phyloP scores from a whole-genome alignment of 2,329 filamentous ascomycete species.

The Botryotinia calthae region DNA sequence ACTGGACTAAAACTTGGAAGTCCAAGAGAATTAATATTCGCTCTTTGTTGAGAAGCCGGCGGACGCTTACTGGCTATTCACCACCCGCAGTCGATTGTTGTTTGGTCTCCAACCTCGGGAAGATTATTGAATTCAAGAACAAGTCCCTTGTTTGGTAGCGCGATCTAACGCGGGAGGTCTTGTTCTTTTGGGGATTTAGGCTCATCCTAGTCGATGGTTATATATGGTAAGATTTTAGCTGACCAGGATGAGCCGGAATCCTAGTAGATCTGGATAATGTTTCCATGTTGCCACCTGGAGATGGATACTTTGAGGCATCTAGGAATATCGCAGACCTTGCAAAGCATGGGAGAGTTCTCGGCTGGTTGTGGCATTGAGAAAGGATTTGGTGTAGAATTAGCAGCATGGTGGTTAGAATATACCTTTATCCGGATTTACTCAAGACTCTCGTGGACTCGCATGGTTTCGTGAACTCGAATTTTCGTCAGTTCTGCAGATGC shows the following conservation, averaged over 20 bases:
- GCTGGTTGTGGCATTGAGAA: neutral
- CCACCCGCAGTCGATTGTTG: slow-evolving; percentile 33
- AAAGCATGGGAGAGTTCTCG: rapidly evolving
- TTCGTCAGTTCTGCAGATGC: neutral
- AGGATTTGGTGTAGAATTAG: neutral
- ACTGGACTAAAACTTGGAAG: neutral
- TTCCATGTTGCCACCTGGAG: neutral
- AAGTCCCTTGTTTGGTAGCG: slow-evolving; percentile 72
- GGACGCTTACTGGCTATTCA: slow-evolving; percentile 23
- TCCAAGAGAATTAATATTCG: neutral
- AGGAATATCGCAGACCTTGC: neutral
- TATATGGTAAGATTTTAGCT: slow-evolving; percentile 42
- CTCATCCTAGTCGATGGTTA: slow-evolving; percentile 33
- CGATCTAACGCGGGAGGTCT: slow-evolving; percentile 63
- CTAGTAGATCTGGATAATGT: slow-evolving; percentile 36
- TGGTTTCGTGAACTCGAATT: neutral
- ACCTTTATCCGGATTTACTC: rapidly evolving
- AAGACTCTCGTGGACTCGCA: neutral
- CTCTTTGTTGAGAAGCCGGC: neutral
- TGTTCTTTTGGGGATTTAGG: slow-evolving; percentile 35
- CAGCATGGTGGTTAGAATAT: neutral
- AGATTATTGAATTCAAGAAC: slow-evolving; percentile 70
- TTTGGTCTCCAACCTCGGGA: slow-evolving; percentile 47
- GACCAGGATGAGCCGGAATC: neutral
- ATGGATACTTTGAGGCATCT: rapidly evolving